Evolutionary conservation across 2,329 filamentous ascomycete genomes (phyloP), one percentile per base, ranked within the genome.

Genomic region (Emericellopsis atlantica): DNA sequence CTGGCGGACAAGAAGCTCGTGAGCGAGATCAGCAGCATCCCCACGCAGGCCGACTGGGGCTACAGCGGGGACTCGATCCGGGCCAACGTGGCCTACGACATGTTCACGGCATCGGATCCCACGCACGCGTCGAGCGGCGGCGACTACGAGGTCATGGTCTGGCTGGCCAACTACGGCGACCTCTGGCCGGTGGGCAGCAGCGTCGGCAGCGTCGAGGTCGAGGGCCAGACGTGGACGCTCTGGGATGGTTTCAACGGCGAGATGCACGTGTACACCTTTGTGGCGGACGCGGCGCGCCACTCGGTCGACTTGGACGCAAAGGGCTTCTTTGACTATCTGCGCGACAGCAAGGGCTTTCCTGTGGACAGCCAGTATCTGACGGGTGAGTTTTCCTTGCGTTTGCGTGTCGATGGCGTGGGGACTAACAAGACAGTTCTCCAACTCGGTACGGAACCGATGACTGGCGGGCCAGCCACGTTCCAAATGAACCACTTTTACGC

Each of bases 111-210:
- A 6, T 54, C 55, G 6, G 44, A 52, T 18, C 62, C 66, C 22
- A 61, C 64, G 16, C 60, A 69, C 6, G 53, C 51, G 32, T 55
- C 37, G 6, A 44, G 36, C 32, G 41, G 37, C 22, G 51, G 67
- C n/a, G 62, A 74, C 49, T 76, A 74, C 53, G 76, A 80, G 56
- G 62, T 80, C 51, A 80, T 81, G 76, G 64, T 80, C 48, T 81
- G 76, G 50, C 49, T 51, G 33, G 50, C 34, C 5, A 46, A 43
- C 23, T 32, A 45, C n/a, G 49, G 49, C 10, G 40, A 38, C 31
- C 41, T 50, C 14, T 42, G 44, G 39, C 49, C 50, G 34, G 48
- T 52, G 22, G 50, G 50, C n/a, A n/a, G 33, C 10, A 45, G 72
- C 6, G 63, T 79, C 46, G 73, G 69, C 4, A 75, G 65, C 1